Base-by-base conservation (phyloP, 768 basidiomycete species). In the Leccinum olivaceopallidum region DNA sequence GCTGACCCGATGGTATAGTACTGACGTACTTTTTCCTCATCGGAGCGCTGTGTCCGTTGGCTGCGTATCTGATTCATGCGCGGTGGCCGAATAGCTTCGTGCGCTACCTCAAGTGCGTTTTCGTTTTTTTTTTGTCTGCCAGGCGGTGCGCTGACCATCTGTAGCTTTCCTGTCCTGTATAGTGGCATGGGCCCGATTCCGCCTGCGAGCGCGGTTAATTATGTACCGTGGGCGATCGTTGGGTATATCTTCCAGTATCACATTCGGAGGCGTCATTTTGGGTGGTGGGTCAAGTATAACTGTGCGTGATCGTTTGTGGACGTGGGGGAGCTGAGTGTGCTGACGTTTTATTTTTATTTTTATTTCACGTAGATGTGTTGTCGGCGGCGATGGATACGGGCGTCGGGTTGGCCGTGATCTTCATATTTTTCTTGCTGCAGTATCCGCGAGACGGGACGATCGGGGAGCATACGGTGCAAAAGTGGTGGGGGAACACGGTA, bases 21-120 rank as follows among this genome's bases (percentile, higher is more conserved):
- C 79, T 92, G 16, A 68, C 81, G 3, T 85, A 85, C 71, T 92
- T 90, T 77, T 94, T 94, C 88, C 82, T 92, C 60, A 69, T 89
- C 59, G 93, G 93, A n/a, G 81, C 85, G 54, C 10, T 86, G 53
- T 80, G 82, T 55, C 92, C 92, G 0, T 36, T 81, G 59, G 57
- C 82, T 48, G 78, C 82, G 42, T 92, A 81, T 68, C 61, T 84
- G 61, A 66, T 87, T 59, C 75, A 80, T 55, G 74, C 78, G 68
- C 83, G 78, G 67, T 94, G 81, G 78, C 88, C 90, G 22, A 83
- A 87, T 60, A 79, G 81, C 68, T 82, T 79, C 65, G 66, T 85
- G 51, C 82, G 83, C 62, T 86, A 85, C 69, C 68, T 89, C 79
- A 88, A 89, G 83, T 86, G 67, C 61, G 83, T 78, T 10, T 24